phyloP scores from a whole-genome alignment of 2,329 filamentous ascomycete genomes.

The Diaporthe vexans region DNA sequence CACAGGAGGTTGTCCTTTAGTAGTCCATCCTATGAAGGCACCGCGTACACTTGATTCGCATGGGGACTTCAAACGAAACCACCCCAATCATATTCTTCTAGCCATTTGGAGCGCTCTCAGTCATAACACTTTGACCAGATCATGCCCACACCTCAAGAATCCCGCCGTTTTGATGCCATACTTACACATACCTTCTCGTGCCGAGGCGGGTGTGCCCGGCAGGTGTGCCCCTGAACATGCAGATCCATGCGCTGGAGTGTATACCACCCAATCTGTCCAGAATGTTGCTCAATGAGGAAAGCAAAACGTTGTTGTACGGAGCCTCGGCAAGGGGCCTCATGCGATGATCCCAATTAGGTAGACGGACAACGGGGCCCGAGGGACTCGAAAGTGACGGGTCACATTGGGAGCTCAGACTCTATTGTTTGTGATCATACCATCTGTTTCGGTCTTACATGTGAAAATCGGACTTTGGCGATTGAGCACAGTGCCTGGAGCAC shows the following conservation, averaged over 20 bases:
- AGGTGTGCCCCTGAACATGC: background rate
- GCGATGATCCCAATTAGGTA: constrained; percentile 18
- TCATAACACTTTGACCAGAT: too few species aligned
- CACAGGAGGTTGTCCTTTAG: too few species aligned
- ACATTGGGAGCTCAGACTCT: background rate
- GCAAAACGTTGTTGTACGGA: too few species aligned
- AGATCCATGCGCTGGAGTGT: background rate
- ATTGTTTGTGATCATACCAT: background rate
- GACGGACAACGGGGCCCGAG: constrained; percentile 8
- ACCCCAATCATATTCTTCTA: too few species aligned
- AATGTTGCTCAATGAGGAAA: background rate
- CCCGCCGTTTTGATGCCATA: background rate
- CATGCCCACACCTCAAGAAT: too few species aligned
- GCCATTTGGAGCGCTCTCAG: too few species aligned
- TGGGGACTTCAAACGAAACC: too few species aligned
- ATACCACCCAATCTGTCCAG: background rate
- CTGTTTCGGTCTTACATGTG: background rate
- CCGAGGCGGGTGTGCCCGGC: background rate
- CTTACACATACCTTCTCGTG: too few species aligned
- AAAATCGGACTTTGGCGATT: background rate
- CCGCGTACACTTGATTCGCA: too few species aligned
- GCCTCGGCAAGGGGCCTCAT: background rate
- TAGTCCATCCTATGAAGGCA: too few species aligned
- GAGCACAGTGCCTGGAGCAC: background rate
- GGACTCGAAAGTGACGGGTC: background rate